A percentile compares a stretch with the other conserved stretches of the same genome.
phyloP scores from a whole-genome alignment of 768 basidiomycete genomes.

The Phylloporus sp. region DNA sequence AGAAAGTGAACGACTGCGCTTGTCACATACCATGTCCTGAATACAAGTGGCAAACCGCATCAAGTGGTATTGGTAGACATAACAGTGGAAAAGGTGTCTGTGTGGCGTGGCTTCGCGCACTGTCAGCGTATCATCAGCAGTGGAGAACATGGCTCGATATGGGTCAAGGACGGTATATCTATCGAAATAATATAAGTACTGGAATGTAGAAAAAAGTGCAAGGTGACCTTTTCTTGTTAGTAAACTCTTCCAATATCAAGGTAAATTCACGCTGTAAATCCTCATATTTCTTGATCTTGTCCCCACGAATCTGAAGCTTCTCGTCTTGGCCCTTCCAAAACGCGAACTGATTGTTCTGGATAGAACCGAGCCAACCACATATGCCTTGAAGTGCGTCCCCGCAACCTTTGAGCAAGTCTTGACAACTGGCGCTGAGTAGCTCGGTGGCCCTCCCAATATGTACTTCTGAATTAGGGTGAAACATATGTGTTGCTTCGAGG shows the following conservation, averaged over 20 bases:
- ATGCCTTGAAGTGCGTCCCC: constrained; percentile 38
- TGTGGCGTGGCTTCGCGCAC: constrained; percentile 52
- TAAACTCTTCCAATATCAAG: constrained; percentile 43
- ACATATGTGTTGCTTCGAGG: constrained; percentile 52
- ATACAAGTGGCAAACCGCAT: constrained; percentile 36
- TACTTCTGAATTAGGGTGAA: constrained; percentile 44
- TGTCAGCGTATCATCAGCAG: constrained; percentile 24
- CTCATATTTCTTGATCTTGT: constrained; percentile 36
- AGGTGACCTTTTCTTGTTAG: constrained; percentile 46
- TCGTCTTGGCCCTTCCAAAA: constrained; percentile 35
- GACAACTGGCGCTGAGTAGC: constrained; percentile 51
- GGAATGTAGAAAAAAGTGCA: neutral
- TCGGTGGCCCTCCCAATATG: constrained; percentile 41
- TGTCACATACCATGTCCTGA: constrained; percentile 32
- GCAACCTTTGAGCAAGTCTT: constrained; percentile 47
- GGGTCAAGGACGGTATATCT: constrained; percentile 53
- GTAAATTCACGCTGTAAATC: constrained; percentile 36
- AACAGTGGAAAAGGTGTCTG: constrained; percentile 69
- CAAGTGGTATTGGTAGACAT: constrained; percentile 61
- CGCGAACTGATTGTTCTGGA: constrained; percentile 34
- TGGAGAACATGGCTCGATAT: constrained; percentile 50
- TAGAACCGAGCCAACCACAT: constrained; percentile 48
- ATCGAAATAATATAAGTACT: constrained; percentile 22
- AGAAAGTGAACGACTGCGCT: neutral
- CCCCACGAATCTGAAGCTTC: constrained; percentile 30